Base-by-base conservation (phyloP, 768 basidiomycete species). In the Collybiopsis confluens region DNA sequence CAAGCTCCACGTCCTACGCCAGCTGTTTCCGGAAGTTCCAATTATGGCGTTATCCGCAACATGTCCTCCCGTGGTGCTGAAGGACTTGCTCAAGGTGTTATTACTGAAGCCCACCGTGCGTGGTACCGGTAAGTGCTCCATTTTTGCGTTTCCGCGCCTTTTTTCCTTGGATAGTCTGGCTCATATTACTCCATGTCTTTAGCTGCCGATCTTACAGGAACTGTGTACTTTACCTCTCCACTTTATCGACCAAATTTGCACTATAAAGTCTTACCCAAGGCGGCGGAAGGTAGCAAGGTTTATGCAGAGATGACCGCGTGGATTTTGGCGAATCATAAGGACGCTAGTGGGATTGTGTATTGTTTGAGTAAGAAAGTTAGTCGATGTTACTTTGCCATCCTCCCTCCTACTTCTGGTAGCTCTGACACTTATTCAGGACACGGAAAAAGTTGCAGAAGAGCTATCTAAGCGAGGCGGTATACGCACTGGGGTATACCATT, bases 311-410 rank as follows among this genome's bases (percentile, higher is more conserved):
- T 97, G 75, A 72, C 77, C 0, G 72, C 81, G 9, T 95, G 85
- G 61, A 95, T 98, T 52, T 67, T 87, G 13, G 66, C 80, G 24
- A 65, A 86, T 18, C 90, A 96, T 67, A 68, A 68, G 23, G 72
- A 82, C 30, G 75, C 93, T 13, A 85, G 79, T 18, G 96, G 96
- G 1, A 98, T 98, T 52, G 76, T 98, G 2, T 98, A 98, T 67
- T 95, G 92, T 62, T 76, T 92, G 43, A 82, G 80, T 33, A 86
- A 83, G 59, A 91, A 88, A 77, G 92, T 88, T 42, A 21, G 56
- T 54, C 27, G 2, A 58, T 58, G 27, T 37, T 21, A 24, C 33
- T 15, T 49, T 42, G 23, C 26, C 10, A 26, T 10, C n/a, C 41
- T 56, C 20, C 49, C 44, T 23, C 30, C 24, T 46, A 21, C 20